Evolutionary conservation across 345 rosid species (phyloP).

Genomic region (Eucalyptus fibrosa): DNA sequence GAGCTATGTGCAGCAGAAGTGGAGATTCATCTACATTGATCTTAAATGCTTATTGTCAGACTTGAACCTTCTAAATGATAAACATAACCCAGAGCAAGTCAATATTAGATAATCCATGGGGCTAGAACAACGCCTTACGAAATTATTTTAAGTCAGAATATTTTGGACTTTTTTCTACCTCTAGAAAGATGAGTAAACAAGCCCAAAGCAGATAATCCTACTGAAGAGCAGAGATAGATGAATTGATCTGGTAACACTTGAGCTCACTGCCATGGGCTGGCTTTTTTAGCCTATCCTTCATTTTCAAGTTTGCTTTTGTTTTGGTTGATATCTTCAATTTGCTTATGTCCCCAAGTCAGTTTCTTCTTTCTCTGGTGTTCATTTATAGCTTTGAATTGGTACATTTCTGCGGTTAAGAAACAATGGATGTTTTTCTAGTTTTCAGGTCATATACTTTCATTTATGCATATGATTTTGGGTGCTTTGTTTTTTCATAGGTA

Average conservation of each 20-base stretch:
- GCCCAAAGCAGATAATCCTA: not conserved
- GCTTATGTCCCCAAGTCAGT: not conserved
- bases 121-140: not conserved
- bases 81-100: not conserved
- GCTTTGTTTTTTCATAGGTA: not conserved
- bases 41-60: not conserved
- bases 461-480: not conserved
- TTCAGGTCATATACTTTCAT: not conserved
- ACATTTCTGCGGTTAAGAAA: not conserved
- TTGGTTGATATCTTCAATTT: not conserved
- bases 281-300: not conserved
- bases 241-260: not conserved
- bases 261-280: not conserved
- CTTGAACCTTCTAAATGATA: not conserved
- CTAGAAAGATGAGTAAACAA: not conserved
- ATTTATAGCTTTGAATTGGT: not conserved
- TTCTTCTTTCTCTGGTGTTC: not conserved
- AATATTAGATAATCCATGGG: not conserved
- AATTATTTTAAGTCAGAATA: not conserved
- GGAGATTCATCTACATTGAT: not conserved
- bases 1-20: not conserved
- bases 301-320: not conserved
- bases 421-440: not conserved
- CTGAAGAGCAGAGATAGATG: not conserved
- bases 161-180: not conserved